Evolutionary conservation across 2,329 filamentous ascomycete genomes (phyloP).

Genomic region (Fonsecaea erecta): DNA sequence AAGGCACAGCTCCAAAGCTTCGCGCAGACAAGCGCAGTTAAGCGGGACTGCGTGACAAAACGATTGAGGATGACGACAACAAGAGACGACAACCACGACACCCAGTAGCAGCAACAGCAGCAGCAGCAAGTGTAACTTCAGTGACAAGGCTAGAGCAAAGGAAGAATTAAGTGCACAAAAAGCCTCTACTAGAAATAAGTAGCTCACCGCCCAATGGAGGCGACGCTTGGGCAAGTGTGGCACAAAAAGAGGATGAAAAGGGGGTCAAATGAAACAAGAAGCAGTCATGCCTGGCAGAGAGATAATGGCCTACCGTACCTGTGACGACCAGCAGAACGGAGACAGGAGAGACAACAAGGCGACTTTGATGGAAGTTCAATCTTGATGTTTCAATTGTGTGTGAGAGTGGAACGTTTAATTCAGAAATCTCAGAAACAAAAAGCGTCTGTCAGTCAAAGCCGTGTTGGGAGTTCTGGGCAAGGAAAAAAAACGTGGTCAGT

Average conservation of each 20-base stretch:
- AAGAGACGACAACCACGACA: background rate
- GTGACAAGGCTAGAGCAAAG: background rate
- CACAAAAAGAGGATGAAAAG: background rate
- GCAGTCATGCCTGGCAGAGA: background rate
- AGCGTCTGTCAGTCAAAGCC: background rate
- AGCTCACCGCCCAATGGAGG: background rate
- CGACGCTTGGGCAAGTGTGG: background rate
- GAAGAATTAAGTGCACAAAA: background rate
- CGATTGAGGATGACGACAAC: background rate
- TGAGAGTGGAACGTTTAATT: background rate
- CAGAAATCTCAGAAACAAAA: too few species aligned
- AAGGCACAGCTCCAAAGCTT: background rate
- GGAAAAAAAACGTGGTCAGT: background rate
- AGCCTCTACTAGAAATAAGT: background rate
- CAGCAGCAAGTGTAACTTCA: background rate
- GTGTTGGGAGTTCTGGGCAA: background rate
- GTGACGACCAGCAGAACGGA: too few species aligned
- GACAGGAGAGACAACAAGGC: too few species aligned
- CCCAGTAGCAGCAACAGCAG: too few species aligned
- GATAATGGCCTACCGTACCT: background rate
- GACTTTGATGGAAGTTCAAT: background rate
- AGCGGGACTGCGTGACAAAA: background rate
- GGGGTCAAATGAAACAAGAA: background rate
- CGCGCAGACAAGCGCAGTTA: background rate
- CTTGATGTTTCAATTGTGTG: background rate